Percentiles rank a stretch among this genome's conserved stretches.
phyloP scores from a whole-genome alignment of 768 basidiomycete species.

The Phylloporus arenicola region DNA sequence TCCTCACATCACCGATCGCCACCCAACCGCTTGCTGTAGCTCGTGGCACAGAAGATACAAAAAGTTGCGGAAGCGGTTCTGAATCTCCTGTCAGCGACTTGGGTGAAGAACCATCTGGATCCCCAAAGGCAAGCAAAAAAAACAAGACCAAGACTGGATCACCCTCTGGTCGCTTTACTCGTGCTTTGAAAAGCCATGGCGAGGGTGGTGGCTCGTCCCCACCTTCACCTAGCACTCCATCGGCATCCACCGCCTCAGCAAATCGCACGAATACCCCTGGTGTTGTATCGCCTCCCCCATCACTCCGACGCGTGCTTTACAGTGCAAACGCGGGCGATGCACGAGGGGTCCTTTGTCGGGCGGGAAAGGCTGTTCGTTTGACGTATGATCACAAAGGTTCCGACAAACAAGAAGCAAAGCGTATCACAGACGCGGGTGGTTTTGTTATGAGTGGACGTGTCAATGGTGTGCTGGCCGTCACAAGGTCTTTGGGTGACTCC shows the following conservation, averaged over 20 bases:
- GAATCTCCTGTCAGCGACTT: conserved; percentile 45
- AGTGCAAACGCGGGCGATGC: conserved; percentile 97
- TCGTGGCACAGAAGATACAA: conserved; percentile 30
- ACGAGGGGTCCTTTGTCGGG: conserved; percentile 85
- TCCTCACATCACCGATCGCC: conserved; percentile 37
- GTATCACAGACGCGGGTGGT: conserved; percentile 95
- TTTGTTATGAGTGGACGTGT: conserved; percentile 99
- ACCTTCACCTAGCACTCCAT: conserved; percentile 7
- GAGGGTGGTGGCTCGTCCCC: conserved; percentile 24
- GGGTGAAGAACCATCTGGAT: conserved; percentile 29
- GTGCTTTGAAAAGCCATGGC: conserved; percentile 50
- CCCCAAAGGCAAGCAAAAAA: conserved; percentile 34
- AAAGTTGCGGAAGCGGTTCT: conserved; percentile 31
- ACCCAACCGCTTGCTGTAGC: conserved; percentile 25
- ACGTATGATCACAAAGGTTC: conserved; percentile 99
- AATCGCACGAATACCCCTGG: conserved; percentile 28
- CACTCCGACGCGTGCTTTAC: conserved; percentile 75
- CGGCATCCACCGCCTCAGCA: conserved; percentile 16
- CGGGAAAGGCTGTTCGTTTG: conserved; percentile 83
- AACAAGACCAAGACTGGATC: conserved; percentile 34
- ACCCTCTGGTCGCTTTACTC: conserved; percentile 48
- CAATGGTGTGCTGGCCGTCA: conserved; percentile 95
- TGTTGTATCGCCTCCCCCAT: conserved; percentile 41
- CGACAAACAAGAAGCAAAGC: conserved; percentile 94
- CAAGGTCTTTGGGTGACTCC: conserved; percentile 90